These are phyloP conservation scores for Zanthoxylum bungeanum DNA, from an alignment of 345 rosid genomes.

Conservation along the genomic window DNA sequence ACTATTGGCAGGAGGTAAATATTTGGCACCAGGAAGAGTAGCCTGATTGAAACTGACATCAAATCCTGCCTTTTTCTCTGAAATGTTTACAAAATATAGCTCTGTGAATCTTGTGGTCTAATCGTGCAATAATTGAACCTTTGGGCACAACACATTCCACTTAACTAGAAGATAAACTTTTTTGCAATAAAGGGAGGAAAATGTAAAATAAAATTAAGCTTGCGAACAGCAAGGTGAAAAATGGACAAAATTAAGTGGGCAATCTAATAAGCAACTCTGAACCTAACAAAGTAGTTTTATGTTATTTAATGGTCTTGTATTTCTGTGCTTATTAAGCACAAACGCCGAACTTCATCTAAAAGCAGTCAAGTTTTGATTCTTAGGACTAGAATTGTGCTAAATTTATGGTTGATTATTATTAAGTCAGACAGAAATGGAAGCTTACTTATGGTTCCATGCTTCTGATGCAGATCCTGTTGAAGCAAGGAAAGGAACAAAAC, in stretches of 20 bases:
- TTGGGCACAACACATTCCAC: neutral
- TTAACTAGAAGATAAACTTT: neutral
- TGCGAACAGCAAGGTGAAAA: neutral
- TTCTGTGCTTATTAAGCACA: neutral
- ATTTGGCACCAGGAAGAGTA: conserved; percentile 28
- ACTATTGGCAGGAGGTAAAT: conserved; percentile 34
- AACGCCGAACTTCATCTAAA: neutral
- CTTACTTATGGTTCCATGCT: conserved; percentile 58
- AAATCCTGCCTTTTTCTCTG: conserved; percentile 58
- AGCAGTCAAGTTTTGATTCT: neutral
- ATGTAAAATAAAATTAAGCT: neutral
- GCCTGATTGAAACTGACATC: conserved; percentile 20
- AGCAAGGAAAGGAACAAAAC: conserved; percentile 18
- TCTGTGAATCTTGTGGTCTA: conserved; percentile 21
- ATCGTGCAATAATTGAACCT: neutral
- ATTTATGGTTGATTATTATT: neutral
- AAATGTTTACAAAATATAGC: conserved; percentile 14
- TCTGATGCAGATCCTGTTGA: conserved; percentile 80
- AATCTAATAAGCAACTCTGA: neutral
- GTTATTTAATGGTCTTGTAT: neutral
- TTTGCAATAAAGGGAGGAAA: neutral
- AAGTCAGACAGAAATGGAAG: conserved; percentile 13
- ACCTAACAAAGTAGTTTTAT: neutral
- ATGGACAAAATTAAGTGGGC: neutral
- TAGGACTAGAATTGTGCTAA: neutral